Conservation (phyloP, 192 early-diverging fungal genomes). For the Coemansia furcata region DNA sequence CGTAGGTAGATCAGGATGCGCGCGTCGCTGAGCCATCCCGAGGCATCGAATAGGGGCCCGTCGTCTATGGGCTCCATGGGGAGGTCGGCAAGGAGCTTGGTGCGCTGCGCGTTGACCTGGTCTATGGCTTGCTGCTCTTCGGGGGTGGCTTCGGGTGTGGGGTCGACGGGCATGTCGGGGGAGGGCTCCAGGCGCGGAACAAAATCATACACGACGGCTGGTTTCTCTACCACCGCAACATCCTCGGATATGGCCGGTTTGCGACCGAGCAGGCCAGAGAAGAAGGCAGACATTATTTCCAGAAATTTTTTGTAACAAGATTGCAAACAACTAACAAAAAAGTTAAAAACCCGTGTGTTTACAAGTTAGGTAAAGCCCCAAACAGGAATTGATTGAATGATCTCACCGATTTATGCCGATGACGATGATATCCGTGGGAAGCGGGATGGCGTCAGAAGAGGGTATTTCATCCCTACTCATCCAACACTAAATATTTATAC, state of each 20-base stretch:
- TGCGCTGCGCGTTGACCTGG: slow-evolving; percentile 11
- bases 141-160: slow-evolving; percentile 27
- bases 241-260: neutral
- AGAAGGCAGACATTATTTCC: slow-evolving; percentile 13
- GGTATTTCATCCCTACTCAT: neutral
- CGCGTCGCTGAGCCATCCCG: slow-evolving; percentile 17
- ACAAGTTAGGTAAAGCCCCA: too few relatives aligned
- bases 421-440: neutral
- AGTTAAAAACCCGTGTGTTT: neutral
- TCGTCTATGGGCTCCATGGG: slow-evolving; percentile 28
- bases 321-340: neutral
- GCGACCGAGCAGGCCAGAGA: slow-evolving; percentile 25
- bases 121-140: slow-evolving; percentile 27
- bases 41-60: slow-evolving; percentile 12
- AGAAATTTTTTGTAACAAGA: neutral
- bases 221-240: neutral
- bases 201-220: slow-evolving; percentile 15
- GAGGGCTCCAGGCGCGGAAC: slow-evolving; percentile 19
- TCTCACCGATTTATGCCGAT: neutral
- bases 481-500: neutral
- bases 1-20: slow-evolving; percentile 68
- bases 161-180: slow-evolving; percentile 9
- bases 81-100: slow-evolving; percentile 33
- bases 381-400: neutral
- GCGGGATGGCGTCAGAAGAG: neutral